Percentiles rank a stretch among this genome's conserved stretches.
Conservation (phyloP, 1,139 yeast species). For the Hansenula lynferdii region DNA sequence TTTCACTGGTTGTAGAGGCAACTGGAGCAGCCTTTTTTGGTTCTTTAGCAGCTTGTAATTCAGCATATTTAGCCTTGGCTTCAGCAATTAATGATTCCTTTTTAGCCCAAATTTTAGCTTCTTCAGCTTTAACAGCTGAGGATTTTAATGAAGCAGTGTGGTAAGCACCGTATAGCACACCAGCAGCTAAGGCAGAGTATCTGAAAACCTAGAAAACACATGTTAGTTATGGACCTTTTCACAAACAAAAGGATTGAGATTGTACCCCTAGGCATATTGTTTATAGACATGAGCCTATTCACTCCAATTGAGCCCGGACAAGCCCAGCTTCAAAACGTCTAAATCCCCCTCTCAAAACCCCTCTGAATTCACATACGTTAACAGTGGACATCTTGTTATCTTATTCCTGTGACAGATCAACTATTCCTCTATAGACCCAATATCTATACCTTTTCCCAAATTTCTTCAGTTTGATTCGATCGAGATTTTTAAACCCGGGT, state of each 20-base stretch:
- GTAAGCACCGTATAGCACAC: conserved; percentile 83
- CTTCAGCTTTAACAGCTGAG: conserved; percentile 53
- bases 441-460: neutral
- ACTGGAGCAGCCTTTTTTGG: conserved; percentile 20
- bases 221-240: too few species aligned
- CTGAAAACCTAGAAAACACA: conserved; percentile 61
- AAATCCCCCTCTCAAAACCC: neutral
- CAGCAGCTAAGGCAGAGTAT: conserved; percentile 89
- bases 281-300: too few species aligned
- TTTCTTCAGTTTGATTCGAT: conserved; percentile 5
- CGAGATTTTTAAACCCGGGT: conserved; percentile 2
- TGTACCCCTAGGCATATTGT: too few species aligned
- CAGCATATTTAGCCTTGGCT: conserved; percentile 87
- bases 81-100: conserved; percentile 76
- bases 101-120: conserved; percentile 53
- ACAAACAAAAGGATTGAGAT: too few species aligned
- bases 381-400: conserved; percentile 37
- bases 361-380: conserved; percentile 29
- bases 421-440: neutral
- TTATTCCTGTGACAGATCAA: neutral
- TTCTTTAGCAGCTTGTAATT: conserved; percentile 43
- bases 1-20: conserved; percentile 30
- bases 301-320: too few species aligned
- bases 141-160: conserved; percentile 71
- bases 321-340: neutral